Percentiles rank a stretch among this genome's conserved stretches.
Evolutionary conservation across 345 rosid species (phyloP).

Genomic region (Isatis tinctoria): DNA sequence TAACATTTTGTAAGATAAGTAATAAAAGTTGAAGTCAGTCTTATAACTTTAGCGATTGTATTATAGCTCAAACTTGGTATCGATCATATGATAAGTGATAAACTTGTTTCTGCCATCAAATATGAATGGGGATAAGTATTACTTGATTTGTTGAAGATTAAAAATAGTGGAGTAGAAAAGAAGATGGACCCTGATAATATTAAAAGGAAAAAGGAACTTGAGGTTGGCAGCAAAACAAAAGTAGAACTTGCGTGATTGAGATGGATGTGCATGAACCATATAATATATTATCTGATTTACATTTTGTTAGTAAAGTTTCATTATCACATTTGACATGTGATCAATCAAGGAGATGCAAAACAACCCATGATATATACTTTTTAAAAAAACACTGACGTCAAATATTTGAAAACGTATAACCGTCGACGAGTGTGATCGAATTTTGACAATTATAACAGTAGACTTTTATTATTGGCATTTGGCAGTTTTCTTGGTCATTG

Average conservation of each 20-base stretch:
- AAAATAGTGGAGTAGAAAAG: constrained; percentile 7
- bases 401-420: not conserved
- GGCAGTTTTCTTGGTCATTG: no score
- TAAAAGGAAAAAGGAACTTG: constrained; percentile 3
- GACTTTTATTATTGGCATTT: not conserved
- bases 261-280: constrained; percentile 13
- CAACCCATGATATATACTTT: not conserved
- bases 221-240: constrained; percentile 25
- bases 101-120: not conserved
- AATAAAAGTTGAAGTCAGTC: not conserved
- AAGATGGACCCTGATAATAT: not conserved
- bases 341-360: not conserved
- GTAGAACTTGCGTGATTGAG: constrained; percentile 18
- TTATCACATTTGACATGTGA: constrained; percentile 14
- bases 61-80: not conserved
- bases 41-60: not conserved
- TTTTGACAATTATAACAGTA: not conserved
- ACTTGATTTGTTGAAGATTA: not conserved
- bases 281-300: not conserved
- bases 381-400: not conserved
- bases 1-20: not conserved
- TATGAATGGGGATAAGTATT: not conserved
- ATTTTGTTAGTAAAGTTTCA: not conserved
- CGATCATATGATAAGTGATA: not conserved
- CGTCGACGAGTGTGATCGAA: not conserved